phyloP scores from a whole-genome alignment of 2,329 filamentous ascomycete species.

The Talaromyces sp. region DNA sequence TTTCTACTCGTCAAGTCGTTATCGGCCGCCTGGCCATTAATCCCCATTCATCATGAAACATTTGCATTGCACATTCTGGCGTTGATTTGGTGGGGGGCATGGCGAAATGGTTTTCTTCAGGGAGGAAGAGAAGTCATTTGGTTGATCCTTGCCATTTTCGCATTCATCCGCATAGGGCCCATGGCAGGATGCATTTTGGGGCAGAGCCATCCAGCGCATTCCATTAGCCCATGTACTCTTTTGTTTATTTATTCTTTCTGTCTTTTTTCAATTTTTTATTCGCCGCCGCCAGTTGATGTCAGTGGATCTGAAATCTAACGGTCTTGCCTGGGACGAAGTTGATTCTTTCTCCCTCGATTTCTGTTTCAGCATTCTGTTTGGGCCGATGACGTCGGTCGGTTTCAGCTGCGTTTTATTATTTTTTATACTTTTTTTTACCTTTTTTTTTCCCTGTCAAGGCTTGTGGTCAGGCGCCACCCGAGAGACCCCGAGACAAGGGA shows the following conservation, averaged over 20 bases:
- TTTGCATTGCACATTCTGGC: constrained; percentile 13
- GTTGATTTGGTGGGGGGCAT: constrained; percentile 8
- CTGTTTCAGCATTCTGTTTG: neutral
- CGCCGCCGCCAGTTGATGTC: constrained; percentile 7
- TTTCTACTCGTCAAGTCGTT: constrained; percentile 1
- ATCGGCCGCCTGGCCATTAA: constrained; percentile 4
- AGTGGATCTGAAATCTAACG: constrained; percentile 5
- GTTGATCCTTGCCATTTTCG: constrained; percentile 9
- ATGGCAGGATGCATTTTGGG: neutral
- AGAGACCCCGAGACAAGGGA: constrained; percentile 6
- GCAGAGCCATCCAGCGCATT: neutral
- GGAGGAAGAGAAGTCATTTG: constrained; percentile 7
- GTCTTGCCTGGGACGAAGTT: neutral
- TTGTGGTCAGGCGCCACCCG: constrained; percentile 5
- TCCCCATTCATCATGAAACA: constrained; percentile 4
- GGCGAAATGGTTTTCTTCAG: constrained; percentile 8
- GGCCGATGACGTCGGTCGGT: constrained; percentile 2
- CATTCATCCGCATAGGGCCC: neutral
- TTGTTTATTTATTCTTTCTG: neutral
- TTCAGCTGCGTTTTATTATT: constrained; percentile 13
- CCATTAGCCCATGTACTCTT: neutral
- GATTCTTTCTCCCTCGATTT: neutral
- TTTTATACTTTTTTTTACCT: neutral
- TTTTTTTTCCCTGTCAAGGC: constrained; percentile 7
- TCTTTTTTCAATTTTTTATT: neutral